phyloP scores from a whole-genome alignment of 768 basidiomycete genomes.

The Calocybe indica region DNA sequence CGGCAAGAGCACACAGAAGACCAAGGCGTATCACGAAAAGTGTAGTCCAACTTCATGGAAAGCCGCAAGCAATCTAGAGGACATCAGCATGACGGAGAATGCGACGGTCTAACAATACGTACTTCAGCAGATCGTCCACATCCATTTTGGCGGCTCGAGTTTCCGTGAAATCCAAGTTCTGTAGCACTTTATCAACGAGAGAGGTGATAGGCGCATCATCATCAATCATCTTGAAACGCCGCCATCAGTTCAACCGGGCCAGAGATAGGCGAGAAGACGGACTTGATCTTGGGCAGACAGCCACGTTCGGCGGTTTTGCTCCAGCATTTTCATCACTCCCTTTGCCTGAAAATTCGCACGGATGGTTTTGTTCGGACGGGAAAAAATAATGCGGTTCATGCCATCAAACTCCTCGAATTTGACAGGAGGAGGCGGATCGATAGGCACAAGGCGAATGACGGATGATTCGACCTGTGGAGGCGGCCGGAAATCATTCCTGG shows the following conservation, averaged over 20 bases:
- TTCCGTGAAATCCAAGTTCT: conserved; percentile 67
- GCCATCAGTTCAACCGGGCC: background rate
- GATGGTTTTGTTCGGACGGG: conserved; percentile 83
- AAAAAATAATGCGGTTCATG: conserved; percentile 85
- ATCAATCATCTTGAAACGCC: conserved; percentile 49
- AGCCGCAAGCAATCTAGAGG: conserved; percentile 56
- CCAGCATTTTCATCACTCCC: conserved; percentile 91
- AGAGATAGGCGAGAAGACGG: background rate
- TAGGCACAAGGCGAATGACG: conserved; percentile 86
- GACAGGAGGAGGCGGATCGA: conserved; percentile 93
- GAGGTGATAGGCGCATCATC: conserved; percentile 65
- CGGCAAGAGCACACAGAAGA: no score
- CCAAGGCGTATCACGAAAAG: background rate
- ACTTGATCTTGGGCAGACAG: conserved; percentile 73
- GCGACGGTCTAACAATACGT: conserved; percentile 17
- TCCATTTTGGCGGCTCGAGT: conserved; percentile 90
- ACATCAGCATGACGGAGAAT: conserved; percentile 2
- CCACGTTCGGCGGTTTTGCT: conserved; percentile 92
- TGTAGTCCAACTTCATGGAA: conserved; percentile 67
- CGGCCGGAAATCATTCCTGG: conserved; percentile 95
- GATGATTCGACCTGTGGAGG: conserved; percentile 92
- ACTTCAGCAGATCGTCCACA: conserved; percentile 88
- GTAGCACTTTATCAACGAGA: conserved; percentile 68
- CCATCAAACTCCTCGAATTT: conserved; percentile 98
- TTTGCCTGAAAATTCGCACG: conserved; percentile 90